Evolutionary conservation across 1,139 yeast genomes (phyloP).

Genomic region (Taphrina deformans): DNA sequence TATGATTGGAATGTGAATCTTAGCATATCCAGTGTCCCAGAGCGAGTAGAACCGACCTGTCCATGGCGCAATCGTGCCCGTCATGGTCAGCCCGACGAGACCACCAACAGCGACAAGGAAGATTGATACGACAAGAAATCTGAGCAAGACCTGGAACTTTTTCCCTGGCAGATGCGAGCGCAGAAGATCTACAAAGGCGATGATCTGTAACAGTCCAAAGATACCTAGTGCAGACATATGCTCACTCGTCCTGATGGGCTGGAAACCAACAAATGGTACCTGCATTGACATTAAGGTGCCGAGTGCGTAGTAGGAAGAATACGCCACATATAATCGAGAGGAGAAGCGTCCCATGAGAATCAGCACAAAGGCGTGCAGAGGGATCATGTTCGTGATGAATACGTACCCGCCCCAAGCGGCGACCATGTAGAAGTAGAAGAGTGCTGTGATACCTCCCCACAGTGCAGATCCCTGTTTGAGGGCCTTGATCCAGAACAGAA

Average conservation of each 20-base stretch:
- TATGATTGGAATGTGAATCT: constrained; percentile 96
- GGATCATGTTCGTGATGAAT: constrained; percentile 95
- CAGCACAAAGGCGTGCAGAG: constrained; percentile 88
- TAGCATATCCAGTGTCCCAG: constrained; percentile 98
- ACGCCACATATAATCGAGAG: constrained; percentile 79
- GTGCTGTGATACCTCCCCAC: constrained; percentile 80
- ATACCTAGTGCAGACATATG: constrained; percentile 99
- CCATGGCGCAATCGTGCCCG: constrained; percentile 98
- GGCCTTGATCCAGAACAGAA: constrained; percentile 93
- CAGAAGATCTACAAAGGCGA: constrained; percentile 80
- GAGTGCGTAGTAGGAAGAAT: constrained; percentile 93
- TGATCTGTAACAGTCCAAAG: constrained; percentile 89
- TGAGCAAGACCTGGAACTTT: constrained; percentile 72
- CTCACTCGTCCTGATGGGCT: constrained; percentile 94
- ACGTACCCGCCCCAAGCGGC: constrained; percentile 99
- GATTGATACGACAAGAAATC: constrained; percentile 56
- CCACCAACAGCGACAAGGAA: constrained; percentile 66
- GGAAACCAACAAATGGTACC: constrained; percentile 95
- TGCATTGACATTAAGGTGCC: constrained; percentile 99
- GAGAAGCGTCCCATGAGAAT: constrained; percentile 92
- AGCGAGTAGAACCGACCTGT: constrained; percentile 97
- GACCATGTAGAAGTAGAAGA: constrained; percentile 96
- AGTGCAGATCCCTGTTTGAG: constrained; percentile 85
- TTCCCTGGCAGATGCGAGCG: constrained; percentile 69
- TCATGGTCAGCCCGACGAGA: constrained; percentile 74